Percentiles rank a stretch among this genome's conserved stretches.
phyloP scores from a whole-genome alignment of 305 asterid genomes.

The Solanum hybrid region DNA sequence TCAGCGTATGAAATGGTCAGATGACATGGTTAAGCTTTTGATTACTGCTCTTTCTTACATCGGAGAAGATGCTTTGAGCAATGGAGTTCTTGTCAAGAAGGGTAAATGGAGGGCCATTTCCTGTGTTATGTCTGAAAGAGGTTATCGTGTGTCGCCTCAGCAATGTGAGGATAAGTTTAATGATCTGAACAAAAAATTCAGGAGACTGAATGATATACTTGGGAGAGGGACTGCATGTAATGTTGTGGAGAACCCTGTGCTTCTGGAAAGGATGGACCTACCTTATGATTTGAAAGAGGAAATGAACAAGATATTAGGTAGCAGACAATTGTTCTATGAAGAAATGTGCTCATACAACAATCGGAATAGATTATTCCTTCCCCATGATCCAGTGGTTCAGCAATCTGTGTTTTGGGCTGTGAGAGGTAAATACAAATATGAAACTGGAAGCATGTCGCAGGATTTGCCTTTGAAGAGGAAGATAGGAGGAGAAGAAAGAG shows the following conservation, averaged over 20 bases:
- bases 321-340: slow-evolving; percentile 29
- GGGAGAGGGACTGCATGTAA: slow-evolving; percentile 17
- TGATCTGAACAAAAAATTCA: slow-evolving; percentile 31
- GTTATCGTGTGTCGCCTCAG: slow-evolving; percentile 32
- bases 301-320: slow-evolving; percentile 21
- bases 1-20: slow-evolving; percentile 32
- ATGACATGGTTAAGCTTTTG: slow-evolving; percentile 37
- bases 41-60: slow-evolving; percentile 26
- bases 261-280: slow-evolving; percentile 25
- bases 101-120: slow-evolving; percentile 44
- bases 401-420: slow-evolving; percentile 14
- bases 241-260: slow-evolving; percentile 24
- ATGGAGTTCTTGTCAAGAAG: not conserved
- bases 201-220: slow-evolving; percentile 25
- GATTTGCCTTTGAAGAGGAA: slow-evolving; percentile 18
- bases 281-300: slow-evolving; percentile 19
- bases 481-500: not conserved
- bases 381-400: slow-evolving; percentile 21
- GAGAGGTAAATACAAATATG: slow-evolving; percentile 5
- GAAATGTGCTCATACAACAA: slow-evolving; percentile 34
- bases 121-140: slow-evolving; percentile 21
- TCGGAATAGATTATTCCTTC: slow-evolving; percentile 18
- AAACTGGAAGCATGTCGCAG: not conserved
- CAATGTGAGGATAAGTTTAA: slow-evolving; percentile 50
- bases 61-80: slow-evolving; percentile 6